Evolutionary conservation across 441 rosid genomes (phyloP).

Genomic region (Arabidopsis hybrid): DNA sequence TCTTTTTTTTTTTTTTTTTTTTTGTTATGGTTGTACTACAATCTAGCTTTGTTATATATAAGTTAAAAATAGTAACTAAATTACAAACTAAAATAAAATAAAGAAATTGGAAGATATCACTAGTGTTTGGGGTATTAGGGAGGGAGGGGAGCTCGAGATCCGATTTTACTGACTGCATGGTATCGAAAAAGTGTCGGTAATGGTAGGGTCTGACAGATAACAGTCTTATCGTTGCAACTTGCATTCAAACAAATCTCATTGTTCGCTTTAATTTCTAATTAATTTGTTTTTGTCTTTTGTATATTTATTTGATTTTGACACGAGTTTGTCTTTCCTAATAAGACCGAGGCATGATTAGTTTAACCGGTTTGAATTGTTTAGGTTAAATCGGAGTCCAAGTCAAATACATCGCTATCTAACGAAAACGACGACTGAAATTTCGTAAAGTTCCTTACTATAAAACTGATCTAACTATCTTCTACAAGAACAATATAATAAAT

Average conservation of each 20-base stretch:
- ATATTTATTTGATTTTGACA: conserved; percentile 3
- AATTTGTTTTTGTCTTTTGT: conserved; percentile 20
- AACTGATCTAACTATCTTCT: neutral
- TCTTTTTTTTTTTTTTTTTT: too few relatives aligned
- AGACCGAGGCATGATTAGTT: too few relatives aligned
- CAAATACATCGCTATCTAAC: too few relatives aligned
- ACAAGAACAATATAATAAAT: neutral
- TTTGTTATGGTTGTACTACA: neutral
- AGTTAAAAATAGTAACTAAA: neutral
- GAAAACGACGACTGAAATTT: neutral
- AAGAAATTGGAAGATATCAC: neutral
- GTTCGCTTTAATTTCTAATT: conserved; percentile 18
- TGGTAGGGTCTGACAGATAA: conserved; percentile 38
- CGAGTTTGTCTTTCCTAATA: too few relatives aligned
- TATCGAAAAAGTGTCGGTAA: conserved; percentile 39
- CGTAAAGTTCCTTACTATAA: neutral
- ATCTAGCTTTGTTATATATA: neutral
- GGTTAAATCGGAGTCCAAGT: too few relatives aligned
- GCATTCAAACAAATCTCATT: conserved; percentile 26
- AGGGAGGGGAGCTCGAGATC: conserved; percentile 36
- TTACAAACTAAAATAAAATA: neutral
- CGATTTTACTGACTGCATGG: conserved; percentile 21
- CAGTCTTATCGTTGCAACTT: conserved; percentile 46
- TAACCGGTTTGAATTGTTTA: too few relatives aligned
- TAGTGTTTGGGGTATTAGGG: neutral